Evolutionary conservation across 225 moss, liverwort and hornwort species (phyloP), one percentile per base, ranked within the genome.

Genomic region (Straminergon stramineum): DNA sequence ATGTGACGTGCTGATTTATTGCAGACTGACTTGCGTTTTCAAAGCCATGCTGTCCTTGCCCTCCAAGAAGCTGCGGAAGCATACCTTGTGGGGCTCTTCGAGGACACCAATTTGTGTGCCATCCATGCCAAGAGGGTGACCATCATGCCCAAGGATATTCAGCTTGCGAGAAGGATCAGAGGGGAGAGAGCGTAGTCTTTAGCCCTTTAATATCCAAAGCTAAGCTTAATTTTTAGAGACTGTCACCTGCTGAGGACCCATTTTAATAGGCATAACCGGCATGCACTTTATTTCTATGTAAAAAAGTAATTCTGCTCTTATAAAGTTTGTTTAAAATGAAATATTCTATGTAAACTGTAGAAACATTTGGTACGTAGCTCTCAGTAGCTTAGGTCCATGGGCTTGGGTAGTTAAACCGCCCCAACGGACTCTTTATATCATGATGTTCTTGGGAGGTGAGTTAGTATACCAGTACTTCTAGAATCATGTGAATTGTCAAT

Each of bases 131-230:
- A 61, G 81, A 89, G 94, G 90, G 92, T 94, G 87, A 94, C 94
- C 79, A 94, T 94, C 87, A 94, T 94, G 94, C 92, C 94, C n/a
- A 94, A 94, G 83, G 94, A 94, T 37, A 92, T 94, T 73, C 94
- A 94, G 83, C 90, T 94, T 35, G 94, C 94, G n/a, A 87, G 94
- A 78, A 91, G 94, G 90, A 92, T 94, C 48, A 82, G 94, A 91
- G 94, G 94, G 77, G 94, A 94, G 89, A 89, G 94, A 89, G 94
- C 94, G 51, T 94, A 94, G 91, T 70, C 88, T 82, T 19, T 5
- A 19, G 16, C 79, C 35, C 39, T 26, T 26, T 20, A 22, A 10
- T 37, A 16, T 63, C 39, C 79, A 41, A 56, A 32, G 17, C 52
- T 76, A n/a, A n/a, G n/a, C n/a, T n/a, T n/a, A 52, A 39, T 56